Evolutionary conservation across 2,329 filamentous ascomycete species (phyloP), one percentile per base, ranked within the genome.

Genomic region (Zymoseptoria crescenta): DNA sequence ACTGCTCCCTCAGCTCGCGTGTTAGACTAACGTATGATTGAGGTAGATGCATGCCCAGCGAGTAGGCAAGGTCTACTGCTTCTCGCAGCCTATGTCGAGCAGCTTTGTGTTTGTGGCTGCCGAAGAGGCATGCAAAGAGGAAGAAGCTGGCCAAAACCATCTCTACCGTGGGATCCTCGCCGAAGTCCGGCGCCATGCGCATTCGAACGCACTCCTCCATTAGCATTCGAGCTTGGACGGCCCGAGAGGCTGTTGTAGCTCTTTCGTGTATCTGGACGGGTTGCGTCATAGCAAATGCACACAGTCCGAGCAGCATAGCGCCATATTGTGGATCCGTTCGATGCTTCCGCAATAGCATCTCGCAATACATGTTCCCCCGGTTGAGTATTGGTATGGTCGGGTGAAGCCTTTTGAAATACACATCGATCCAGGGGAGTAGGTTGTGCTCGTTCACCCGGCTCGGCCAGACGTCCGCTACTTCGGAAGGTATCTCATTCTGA

Each of bases 371-470:
- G 8, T 70, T 71, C 0, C 74, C 74, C 1, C 74, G 69, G 61
- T 73, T 75, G 3, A 77, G 59, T 2, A 77, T 71, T 1, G 76
- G 76, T 35, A 77, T 65, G 0, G 75, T 77, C 3, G 75, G 73
- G 59, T 77, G 74, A 48, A 77, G 60, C 19, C 75, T 74, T 55
- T 77, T 75, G 59, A 77, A 77, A 58, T 76, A 77, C 2, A 77
- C 74, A 50, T 77, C 75, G 19, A 77, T 71, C 68, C 68, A 70
- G 0, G 66, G 67, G 10, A 70, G 57, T 24, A 77, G 70, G 21
- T 73, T 76, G 1, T 71, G 71, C 59, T 77, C 75, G 49, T 69
- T 71, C 56, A 77, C 75, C 5, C 66, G 72, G 0, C 68, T 52
- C 1, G 75, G 75, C 75, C 75, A 77, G 45, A 72, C 64, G 28